phyloP scores from a whole-genome alignment of 164 flowering plant species.

The Chimonanthus praecox region DNA sequence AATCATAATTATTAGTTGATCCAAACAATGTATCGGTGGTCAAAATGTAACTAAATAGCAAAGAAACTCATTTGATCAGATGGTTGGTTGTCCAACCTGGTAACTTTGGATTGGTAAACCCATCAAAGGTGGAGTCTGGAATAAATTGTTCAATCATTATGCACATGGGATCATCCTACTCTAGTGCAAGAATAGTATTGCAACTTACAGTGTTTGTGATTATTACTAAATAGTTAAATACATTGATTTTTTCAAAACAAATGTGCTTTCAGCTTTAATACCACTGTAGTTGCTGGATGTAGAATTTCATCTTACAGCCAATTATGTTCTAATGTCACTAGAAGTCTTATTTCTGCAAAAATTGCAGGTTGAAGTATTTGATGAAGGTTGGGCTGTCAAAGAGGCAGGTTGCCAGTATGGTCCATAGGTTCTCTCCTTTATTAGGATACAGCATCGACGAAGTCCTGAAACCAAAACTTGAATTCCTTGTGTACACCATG shows the following conservation, averaged over 20 bases:
- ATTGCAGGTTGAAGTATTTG: constrained; percentile 58
- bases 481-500: constrained; percentile 71
- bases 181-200: too few relatives aligned
- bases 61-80: not conserved
- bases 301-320: not conserved
- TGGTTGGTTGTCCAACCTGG: not conserved
- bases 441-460: constrained; percentile 80
- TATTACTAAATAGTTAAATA: too few relatives aligned
- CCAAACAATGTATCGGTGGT: not conserved
- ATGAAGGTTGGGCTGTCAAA: constrained; percentile 57
- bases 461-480: constrained; percentile 73
- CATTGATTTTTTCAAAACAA: too few relatives aligned
- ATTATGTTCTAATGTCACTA: not conserved
- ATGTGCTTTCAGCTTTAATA: too few relatives aligned
- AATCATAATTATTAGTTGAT: too few relatives aligned
- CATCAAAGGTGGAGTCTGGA: not conserved
- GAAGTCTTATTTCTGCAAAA: not conserved
- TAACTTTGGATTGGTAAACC: not conserved
- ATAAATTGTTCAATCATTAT: too few relatives aligned
- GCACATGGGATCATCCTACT: not conserved
- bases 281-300: too few relatives aligned
- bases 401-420: constrained; percentile 67
- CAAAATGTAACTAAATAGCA: too few relatives aligned
- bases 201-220: too few relatives aligned
- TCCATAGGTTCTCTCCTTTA: constrained; percentile 69